phyloP scores from a whole-genome alignment of 768 basidiomycete species.

The Phanerochaete carnosa region DNA sequence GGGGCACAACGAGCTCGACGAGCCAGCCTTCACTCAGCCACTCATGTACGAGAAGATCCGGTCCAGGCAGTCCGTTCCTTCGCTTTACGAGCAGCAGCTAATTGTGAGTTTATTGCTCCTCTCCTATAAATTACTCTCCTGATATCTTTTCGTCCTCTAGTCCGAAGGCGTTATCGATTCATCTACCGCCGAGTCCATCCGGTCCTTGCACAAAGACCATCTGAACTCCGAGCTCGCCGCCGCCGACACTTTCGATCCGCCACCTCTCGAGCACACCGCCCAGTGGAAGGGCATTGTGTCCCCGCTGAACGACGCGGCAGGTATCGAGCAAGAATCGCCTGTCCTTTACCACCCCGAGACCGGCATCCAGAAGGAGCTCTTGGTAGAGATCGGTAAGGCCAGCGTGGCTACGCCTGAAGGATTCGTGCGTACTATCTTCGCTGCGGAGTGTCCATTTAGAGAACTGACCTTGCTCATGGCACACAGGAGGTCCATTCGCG shows the following conservation, averaged over 20 bases:
- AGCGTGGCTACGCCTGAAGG: conserved; percentile 58
- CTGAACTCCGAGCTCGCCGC: conserved; percentile 61
- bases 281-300: conserved; percentile 64
- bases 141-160: conserved; percentile 7
- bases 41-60: conserved; percentile 90
- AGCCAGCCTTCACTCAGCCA: conserved; percentile 84
- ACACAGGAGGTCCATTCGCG: conserved; percentile 75
- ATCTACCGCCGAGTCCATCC: conserved; percentile 46
- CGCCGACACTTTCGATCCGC: conserved; percentile 45
- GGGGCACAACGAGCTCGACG: conserved; percentile 88
- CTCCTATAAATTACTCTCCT: neutral
- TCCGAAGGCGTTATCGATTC: conserved; percentile 49
- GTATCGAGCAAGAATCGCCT: conserved; percentile 33
- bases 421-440: conserved; percentile 52
- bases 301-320: conserved; percentile 45
- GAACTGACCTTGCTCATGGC: neutral
- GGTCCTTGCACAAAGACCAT: conserved; percentile 54
- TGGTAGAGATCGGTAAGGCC: conserved; percentile 59
- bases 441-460: neutral
- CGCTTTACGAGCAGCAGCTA: conserved; percentile 77
- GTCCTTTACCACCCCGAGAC: conserved; percentile 54
- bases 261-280: conserved; percentile 52
- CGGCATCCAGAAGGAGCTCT: conserved; percentile 50
- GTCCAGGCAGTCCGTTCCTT: conserved; percentile 70
- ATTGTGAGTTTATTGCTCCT: conserved; percentile 43